Evolutionary conservation across 176 grass and related monocot species (phyloP).

Genomic region (Triticum dicoccoides): DNA sequence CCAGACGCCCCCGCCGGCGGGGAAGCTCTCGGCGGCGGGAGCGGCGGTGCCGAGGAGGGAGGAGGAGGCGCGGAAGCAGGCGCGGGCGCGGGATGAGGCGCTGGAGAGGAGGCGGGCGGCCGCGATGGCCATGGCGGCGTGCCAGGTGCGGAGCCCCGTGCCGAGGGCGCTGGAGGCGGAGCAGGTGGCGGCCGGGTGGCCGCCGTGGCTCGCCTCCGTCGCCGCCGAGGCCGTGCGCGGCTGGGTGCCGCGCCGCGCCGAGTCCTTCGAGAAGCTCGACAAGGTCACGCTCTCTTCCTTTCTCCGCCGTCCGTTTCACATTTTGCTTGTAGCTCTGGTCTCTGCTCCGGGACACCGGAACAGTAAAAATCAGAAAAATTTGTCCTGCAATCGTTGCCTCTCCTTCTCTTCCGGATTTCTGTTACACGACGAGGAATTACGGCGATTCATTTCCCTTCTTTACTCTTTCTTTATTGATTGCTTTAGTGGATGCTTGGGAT

Average conservation of each 20-base stretch:
- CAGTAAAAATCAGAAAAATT: background rate
- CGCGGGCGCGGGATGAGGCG: constrained; percentile 28
- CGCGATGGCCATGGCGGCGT: constrained; percentile 37
- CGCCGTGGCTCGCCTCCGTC: constrained; percentile 80
- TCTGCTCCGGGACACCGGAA: background rate
- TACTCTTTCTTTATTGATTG: no score
- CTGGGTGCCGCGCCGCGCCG: constrained; percentile 90
- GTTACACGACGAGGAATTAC: background rate
- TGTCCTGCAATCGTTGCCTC: background rate
- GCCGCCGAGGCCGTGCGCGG: constrained; percentile 91
- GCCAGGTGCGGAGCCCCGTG: constrained; percentile 62
- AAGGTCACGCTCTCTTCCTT: constrained; percentile 49
- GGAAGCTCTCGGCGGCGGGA: constrained; percentile 38
- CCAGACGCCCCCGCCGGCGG: background rate
- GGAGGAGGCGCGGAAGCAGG: constrained; percentile 41
- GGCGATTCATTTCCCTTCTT: background rate
- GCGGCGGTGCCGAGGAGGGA: constrained; percentile 34
- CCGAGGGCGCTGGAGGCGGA: constrained; percentile 69
- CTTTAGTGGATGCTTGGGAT: background rate
- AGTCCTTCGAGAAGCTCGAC: constrained; percentile 99
- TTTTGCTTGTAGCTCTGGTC: constrained; percentile 17
- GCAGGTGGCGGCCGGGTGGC: constrained; percentile 92
- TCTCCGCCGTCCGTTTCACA: background rate
- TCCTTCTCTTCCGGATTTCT: background rate
- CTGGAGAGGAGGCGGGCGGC: constrained; percentile 53